phyloP scores from a whole-genome alignment of 352 stramenopile species.

The Albugo laibachii region DNA sequence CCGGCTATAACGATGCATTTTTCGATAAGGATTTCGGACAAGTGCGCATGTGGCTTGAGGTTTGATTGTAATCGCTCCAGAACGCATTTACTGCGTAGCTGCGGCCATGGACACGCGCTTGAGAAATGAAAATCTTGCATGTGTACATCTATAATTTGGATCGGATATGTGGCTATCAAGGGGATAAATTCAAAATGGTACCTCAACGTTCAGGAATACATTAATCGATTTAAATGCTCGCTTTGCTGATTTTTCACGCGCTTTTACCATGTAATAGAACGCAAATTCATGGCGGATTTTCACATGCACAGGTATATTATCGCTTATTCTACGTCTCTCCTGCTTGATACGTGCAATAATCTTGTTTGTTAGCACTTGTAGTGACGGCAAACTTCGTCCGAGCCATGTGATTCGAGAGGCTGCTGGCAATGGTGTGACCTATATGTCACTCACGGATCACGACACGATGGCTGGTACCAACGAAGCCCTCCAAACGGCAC shows the following conservation, averaged over 20 bases:
- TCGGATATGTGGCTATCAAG: too few species aligned
- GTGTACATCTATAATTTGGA: too few species aligned
- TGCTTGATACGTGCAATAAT: background rate
- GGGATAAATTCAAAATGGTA: too few species aligned
- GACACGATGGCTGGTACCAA: constrained; percentile 68
- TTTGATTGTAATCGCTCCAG: background rate
- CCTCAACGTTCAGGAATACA: too few species aligned
- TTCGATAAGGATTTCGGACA: background rate
- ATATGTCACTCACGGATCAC: constrained; percentile 72
- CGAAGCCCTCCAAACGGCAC: constrained; percentile 45
- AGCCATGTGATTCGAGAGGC: constrained; percentile 56
- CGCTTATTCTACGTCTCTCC: background rate
- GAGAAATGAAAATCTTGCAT: background rate
- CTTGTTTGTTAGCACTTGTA: constrained; percentile 30
- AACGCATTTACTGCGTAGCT: background rate
- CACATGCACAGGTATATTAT: constrained; percentile 53
- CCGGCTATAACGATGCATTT: background rate
- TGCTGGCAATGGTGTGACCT: constrained; percentile 50
- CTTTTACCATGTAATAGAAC: constrained; percentile 20
- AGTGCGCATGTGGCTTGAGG: too few species aligned
- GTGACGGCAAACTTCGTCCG: constrained; percentile 59
- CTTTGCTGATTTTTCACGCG: too few species aligned
- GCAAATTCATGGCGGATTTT: constrained; percentile 41
- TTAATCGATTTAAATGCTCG: too few species aligned
- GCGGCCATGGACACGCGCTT: background rate